Evolutionary conservation across 2,329 filamentous ascomycete species (phyloP), one percentile per base, ranked within the genome.

Genomic region (Ascochyta viciae-villosae): DNA sequence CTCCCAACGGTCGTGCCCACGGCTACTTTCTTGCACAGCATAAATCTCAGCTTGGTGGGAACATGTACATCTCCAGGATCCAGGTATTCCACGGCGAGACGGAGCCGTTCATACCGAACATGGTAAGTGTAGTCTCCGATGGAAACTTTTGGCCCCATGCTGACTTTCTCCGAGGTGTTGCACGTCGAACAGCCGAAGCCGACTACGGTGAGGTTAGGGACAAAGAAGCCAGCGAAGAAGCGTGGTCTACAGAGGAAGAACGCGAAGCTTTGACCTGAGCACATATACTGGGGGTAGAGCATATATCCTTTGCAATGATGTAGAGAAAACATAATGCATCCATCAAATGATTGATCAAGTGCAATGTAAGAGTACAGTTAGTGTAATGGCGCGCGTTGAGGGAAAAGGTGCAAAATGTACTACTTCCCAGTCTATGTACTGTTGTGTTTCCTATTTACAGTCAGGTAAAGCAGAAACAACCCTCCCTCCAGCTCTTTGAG

Each of bases 11-110:
- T 0, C 34, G 48, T 13, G 53, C 46, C 0, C 37, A 50, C 10
- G 57, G 50, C 3, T 60, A 52, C 27, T 62, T 57, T 13, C 41
- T 62, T 2, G 47, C 48, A 7, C 57, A 62, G 22, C 60, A 62
- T 24, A 57, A 57, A 35, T 4, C 9, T 3, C 23, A 57, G 12
- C 40, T 60, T 16, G 50, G 50, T 4, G 57, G 54, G 3, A 44
- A 51, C 10, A 57, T 50, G 44, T 50, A 45, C 19, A 41, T 57
- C 9, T 48, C 50, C 3, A 57, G 55, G 19, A 52, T 62, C 9
- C 51, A 49, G 5, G 48, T 62, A 9, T 60, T 62, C 38, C 40
- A 55, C 24, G 35, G 27, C 8, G 42, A 29, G 3, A 27, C 31
- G 16, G 24, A 38, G n/a, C 44, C 44, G 3, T 19, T 29, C 2